phyloP scores from a whole-genome alignment of 2,329 filamentous ascomycete genomes.

The Mycosphaerella arachidis region DNA sequence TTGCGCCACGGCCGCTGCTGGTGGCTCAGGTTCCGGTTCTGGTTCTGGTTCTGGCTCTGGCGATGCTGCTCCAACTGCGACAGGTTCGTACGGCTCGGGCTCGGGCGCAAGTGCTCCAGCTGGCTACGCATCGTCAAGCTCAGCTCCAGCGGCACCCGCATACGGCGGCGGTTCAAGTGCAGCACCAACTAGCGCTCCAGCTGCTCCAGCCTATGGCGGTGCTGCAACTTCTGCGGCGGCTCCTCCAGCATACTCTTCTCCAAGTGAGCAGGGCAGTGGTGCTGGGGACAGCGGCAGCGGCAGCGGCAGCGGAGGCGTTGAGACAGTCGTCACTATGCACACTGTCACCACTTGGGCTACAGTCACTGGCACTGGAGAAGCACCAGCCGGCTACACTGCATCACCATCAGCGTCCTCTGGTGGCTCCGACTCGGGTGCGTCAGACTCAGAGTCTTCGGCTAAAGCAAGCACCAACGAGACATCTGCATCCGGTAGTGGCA shows the following conservation, averaged over 20 bases:
- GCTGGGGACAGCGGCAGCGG: too few relatives aligned
- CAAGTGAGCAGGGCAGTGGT: conserved; percentile 2
- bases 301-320: too few relatives aligned
- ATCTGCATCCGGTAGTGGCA: conserved; percentile 12
- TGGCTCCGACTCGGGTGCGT: conserved; percentile 8
- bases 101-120: not conserved
- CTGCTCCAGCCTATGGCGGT: not conserved
- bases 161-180: conserved; percentile 3
- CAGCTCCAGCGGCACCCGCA: conserved; percentile 3
- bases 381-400: conserved; percentile 11
- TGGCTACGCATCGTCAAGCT: not conserved
- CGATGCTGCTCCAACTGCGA: not conserved
- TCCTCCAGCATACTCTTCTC: conserved; percentile 3
- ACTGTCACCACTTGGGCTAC: conserved; percentile 17
- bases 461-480: not conserved
- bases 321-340: conserved; percentile 2
- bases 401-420: conserved; percentile 8
- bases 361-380: conserved; percentile 9
- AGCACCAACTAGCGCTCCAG: not conserved
- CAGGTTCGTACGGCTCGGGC: conserved; percentile 9
- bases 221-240: not conserved
- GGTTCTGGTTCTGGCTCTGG: conserved; percentile 6
- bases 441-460: conserved; percentile 10
- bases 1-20: conserved; percentile 5
- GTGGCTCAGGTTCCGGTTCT: conserved; percentile 1